These are phyloP conservation scores for Rhodamnia rubescens DNA, from an alignment of 345 rosid species.

Conservation along the genomic window DNA sequence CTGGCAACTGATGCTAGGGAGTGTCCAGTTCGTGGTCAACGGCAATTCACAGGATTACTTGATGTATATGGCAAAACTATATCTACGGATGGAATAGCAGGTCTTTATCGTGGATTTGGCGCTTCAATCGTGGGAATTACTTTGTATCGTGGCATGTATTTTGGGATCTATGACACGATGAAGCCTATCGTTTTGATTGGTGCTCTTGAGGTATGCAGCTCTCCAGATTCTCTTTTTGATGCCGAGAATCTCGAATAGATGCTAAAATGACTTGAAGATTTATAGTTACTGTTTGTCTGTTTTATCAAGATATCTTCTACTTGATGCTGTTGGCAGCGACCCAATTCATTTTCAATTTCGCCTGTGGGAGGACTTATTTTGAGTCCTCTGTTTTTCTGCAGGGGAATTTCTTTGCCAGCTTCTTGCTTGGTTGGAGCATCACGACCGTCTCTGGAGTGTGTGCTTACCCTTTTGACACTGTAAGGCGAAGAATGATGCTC, in stretches of 20 bases:
- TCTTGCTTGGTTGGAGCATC: slow-evolving; percentile 88
- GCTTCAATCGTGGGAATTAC: slow-evolving; percentile 90
- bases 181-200: slow-evolving; percentile 83
- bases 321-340: background rate
- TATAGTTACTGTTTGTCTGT: background rate
- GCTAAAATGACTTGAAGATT: background rate
- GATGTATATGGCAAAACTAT: slow-evolving; percentile 79
- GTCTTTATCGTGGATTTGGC: slow-evolving; percentile 84
- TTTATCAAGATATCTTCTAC: background rate
- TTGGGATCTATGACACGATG: slow-evolving; percentile 84
- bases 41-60: slow-evolving; percentile 67
- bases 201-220: slow-evolving; percentile 54
- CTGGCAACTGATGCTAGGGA: slow-evolving; percentile 76
- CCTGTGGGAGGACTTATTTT: background rate
- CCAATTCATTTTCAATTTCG: background rate
- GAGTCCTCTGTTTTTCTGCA: slow-evolving; percentile 13
- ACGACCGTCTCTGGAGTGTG: slow-evolving; percentile 75
- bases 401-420: slow-evolving; percentile 88
- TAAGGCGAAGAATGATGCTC: slow-evolving; percentile 93
- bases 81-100: slow-evolving; percentile 56
- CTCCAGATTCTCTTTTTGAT: background rate
- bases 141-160: slow-evolving; percentile 85
- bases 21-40: slow-evolving; percentile 37
- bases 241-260: background rate
- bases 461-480: slow-evolving; percentile 86